Evolutionary conservation across 179 eudicot genomes (phyloP).

Genomic region (Actinidia polygama): DNA sequence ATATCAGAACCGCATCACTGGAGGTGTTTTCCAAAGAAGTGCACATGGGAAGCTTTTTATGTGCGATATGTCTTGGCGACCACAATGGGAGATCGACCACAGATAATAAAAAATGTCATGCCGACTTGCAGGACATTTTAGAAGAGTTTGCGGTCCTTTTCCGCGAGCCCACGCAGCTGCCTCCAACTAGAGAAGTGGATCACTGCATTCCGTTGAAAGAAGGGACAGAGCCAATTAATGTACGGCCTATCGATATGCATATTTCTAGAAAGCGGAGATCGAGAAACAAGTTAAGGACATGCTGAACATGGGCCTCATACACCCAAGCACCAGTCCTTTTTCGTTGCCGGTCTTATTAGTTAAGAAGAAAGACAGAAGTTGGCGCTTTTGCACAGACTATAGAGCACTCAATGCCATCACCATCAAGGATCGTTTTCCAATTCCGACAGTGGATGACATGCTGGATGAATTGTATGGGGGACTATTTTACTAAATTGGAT

Average conservation of each 20-base stretch:
- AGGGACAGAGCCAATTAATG: neutral
- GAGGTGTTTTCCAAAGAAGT: too few species aligned
- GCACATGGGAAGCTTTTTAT: too few species aligned
- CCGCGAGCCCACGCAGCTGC: neutral
- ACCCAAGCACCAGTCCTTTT: neutral
- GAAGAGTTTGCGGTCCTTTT: neutral
- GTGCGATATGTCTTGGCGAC: too few species aligned
- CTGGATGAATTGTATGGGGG: neutral
- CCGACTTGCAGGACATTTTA: neutral
- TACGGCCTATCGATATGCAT: neutral
- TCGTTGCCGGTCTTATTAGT: neutral
- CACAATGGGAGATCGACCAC: neutral
- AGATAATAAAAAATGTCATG: neutral
- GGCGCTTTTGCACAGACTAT: constrained; percentile 9
- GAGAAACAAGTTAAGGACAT: neutral
- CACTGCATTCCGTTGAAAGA: neutral
- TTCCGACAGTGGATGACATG: neutral
- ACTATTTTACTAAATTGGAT: neutral
- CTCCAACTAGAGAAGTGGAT: neutral
- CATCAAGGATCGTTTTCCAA: neutral
- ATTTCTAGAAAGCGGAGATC: neutral
- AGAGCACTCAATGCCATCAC: neutral
- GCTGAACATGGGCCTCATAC: neutral
- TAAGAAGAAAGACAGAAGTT: neutral
- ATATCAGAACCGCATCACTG: neutral